Conservation (phyloP, 495 filamentous ascomycete species). For the Physcia stellaris region DNA sequence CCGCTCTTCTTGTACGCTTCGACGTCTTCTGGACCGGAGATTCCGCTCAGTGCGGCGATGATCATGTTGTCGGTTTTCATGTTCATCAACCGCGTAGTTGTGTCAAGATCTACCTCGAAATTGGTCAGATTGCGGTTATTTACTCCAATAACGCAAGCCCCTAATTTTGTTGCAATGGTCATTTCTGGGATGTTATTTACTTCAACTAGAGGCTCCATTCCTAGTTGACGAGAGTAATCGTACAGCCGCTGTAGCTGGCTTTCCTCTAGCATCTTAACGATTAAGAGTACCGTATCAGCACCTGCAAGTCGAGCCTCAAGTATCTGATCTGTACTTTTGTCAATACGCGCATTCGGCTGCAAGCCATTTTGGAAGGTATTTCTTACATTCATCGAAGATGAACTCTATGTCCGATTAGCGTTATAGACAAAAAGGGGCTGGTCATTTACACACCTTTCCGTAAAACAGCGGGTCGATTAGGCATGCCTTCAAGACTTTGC, state of each 20-base stretch:
- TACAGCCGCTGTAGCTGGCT: constrained; percentile 68
- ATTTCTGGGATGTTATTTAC: constrained; percentile 93
- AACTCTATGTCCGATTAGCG: too few species aligned
- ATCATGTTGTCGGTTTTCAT: constrained; percentile 77
- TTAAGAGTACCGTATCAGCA: constrained; percentile 88
- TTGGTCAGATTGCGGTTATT: constrained; percentile 94
- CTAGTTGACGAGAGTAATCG: constrained; percentile 72
- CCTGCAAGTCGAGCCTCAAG: constrained; percentile 86
- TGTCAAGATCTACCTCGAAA: constrained; percentile 93
- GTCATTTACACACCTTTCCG: too few species aligned
- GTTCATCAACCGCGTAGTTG: constrained; percentile 78
- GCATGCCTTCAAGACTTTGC: constrained; percentile 75
- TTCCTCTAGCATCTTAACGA: constrained; percentile 91
- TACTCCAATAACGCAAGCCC: constrained; percentile 90
- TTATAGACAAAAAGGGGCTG: too few species aligned
- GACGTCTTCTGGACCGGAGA: constrained; percentile 82
- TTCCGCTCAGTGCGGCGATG: constrained; percentile 89
- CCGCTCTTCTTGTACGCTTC: constrained; percentile 75
- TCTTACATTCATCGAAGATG: constrained; percentile 94
- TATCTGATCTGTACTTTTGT: too few species aligned
- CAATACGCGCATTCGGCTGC: too few species aligned
- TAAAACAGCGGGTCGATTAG: constrained; percentile 79
- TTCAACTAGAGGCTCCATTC: constrained; percentile 97
- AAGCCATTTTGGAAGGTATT: too few species aligned
- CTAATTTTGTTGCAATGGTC: constrained; percentile 70